Evolutionary conservation across 2,329 filamentous ascomycete genomes (phyloP), one percentile per base, ranked within the genome.

Genomic region (Pseudopyrenochaeta lycopersici): DNA sequence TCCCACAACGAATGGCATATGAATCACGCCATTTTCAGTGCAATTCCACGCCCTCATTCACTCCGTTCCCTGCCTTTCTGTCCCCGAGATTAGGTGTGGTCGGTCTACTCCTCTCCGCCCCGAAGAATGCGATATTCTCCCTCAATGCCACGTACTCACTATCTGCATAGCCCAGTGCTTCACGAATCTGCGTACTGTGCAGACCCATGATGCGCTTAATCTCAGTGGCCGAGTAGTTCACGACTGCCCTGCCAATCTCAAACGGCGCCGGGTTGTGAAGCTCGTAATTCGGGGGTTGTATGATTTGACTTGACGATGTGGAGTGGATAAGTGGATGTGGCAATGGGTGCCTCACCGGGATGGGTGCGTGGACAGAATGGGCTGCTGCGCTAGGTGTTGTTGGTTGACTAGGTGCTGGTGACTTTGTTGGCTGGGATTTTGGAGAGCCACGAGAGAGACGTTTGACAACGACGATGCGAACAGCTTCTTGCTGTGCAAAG

Each of bases 401-500:
- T 42, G 43, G 52, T 27, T 57, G 21, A 45, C 54, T 15, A 18
- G 46, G 47, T 47, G 44, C 14, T 41, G 49, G 11, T 39, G 49
- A 21, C 38, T 59, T 53, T 11, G 47, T 46, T 54, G 43, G 17
- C 35, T 47, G 12, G 35, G 49, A 17, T 40, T 58, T 52, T 11
- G 58, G 29, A 14, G 54, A 59, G 21, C 41, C 38, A 5, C 51
- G 23, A n/a, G 64, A 36, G 7, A 72, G 62, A 29, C 85, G 84
- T 61, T 90, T 86, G 4, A 97, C 90, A 1, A 96, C 92, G 12
- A 93, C 87, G 1, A 99, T 74, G 10, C 91, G 87, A 4, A 98
- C 94, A 23, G 92, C 90, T 83, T 99, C 95, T 71, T 98, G 92
- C 71, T 97, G 92, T 1, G 88, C 88, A 72, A 99, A 99, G 62